Evolutionary conservation across 108 stramenopile genomes (phyloP).

Genomic region (Skeletonema potamos): DNA sequence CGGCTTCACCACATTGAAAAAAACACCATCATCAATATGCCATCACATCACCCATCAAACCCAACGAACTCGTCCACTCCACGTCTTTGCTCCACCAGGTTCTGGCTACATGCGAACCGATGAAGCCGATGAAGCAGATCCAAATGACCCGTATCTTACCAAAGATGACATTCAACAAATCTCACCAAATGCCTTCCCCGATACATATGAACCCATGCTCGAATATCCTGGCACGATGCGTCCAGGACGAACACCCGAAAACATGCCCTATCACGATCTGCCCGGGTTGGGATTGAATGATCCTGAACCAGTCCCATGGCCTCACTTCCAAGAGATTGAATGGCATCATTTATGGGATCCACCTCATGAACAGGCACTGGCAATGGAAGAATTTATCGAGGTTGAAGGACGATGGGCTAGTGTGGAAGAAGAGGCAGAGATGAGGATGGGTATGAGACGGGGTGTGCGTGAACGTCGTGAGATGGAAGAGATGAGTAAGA

Average conservation of each 20-base stretch:
- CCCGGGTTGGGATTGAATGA: slow-evolving; percentile 69
- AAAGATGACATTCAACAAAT: slow-evolving; percentile 14
- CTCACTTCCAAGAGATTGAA: slow-evolving; percentile 89
- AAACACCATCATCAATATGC: neutral
- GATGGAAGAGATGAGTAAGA: slow-evolving; percentile 49
- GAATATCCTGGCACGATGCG: slow-evolving; percentile 94
- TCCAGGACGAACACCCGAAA: slow-evolving; percentile 82
- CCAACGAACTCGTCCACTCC: slow-evolving; percentile 7
- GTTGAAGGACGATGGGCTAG: slow-evolving; percentile 78
- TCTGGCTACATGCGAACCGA: slow-evolving; percentile 37
- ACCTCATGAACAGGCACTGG: slow-evolving; percentile 71
- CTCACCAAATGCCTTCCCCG: slow-evolving; percentile 49
- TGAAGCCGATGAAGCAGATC: neutral
- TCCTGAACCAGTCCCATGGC: slow-evolving; percentile 90
- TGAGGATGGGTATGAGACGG: slow-evolving; percentile 73
- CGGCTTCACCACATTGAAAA: slow-evolving; percentile 15
- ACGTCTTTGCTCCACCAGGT: slow-evolving; percentile 38
- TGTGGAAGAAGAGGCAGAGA: slow-evolving; percentile 82
- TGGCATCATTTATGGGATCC: slow-evolving; percentile 90
- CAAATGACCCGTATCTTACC: slow-evolving; percentile 26
- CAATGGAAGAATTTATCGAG: slow-evolving; percentile 88
- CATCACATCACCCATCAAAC: slow-evolving; percentile 8
- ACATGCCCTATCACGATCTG: slow-evolving; percentile 84
- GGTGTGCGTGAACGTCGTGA: slow-evolving; percentile 72
- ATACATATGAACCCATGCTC: slow-evolving; percentile 89